Conservation (phyloP, 2,329 filamentous ascomycete species). For the Zymoseptoria ardabiliae region DNA sequence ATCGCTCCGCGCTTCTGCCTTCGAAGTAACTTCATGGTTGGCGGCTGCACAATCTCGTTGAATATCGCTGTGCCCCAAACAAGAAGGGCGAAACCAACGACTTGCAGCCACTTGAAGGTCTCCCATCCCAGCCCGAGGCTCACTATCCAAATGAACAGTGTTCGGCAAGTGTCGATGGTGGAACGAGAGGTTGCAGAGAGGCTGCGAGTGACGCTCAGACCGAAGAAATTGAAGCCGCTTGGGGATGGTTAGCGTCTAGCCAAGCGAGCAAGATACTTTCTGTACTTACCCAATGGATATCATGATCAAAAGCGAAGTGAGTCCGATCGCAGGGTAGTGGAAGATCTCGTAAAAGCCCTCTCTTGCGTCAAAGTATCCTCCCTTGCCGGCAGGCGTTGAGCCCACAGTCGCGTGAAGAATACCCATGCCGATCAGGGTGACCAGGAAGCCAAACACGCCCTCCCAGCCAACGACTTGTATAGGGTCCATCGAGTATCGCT, state of each 20-base stretch:
- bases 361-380: slow-evolving; percentile 83
- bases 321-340: slow-evolving; percentile 59
- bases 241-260: slow-evolving; percentile 9
- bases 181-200: slow-evolving; percentile 90
- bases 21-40: slow-evolving; percentile 35
- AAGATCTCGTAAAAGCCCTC: slow-evolving; percentile 81
- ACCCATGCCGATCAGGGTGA: slow-evolving; percentile 73
- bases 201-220: slow-evolving; percentile 79
- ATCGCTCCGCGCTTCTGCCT: slow-evolving; percentile 18
- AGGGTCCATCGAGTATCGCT: slow-evolving; percentile 70
- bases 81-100: slow-evolving; percentile 76
- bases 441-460: slow-evolving; percentile 77
- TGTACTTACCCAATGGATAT: slow-evolving; percentile 79
- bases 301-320: slow-evolving; percentile 88
- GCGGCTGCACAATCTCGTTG: slow-evolving; percentile 85
- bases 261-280: neutral
- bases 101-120: slow-evolving; percentile 94
- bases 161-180: slow-evolving; percentile 95
- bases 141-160: slow-evolving; percentile 96
- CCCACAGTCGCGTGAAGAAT: slow-evolving; percentile 73
- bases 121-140: slow-evolving; percentile 93
- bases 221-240: slow-evolving; percentile 98
- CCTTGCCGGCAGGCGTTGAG: slow-evolving; percentile 60
- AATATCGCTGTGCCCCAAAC: slow-evolving; percentile 97
- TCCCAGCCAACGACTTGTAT: slow-evolving; percentile 94